Conservation (phyloP, 495 filamentous ascomycete genomes). For the Tetracladium marchalianum region DNA sequence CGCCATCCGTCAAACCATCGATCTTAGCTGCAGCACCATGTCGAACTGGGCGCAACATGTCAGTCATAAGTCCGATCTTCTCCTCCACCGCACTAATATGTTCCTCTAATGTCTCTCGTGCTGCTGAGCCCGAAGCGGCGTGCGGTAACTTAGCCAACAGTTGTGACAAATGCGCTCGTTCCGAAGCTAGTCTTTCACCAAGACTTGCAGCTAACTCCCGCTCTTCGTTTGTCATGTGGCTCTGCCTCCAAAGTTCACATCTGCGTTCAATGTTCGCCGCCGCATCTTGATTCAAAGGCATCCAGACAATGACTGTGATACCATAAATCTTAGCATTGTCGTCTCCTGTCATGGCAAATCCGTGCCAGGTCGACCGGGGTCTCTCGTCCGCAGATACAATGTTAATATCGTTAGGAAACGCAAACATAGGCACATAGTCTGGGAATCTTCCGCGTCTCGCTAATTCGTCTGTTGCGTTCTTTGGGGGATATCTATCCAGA, state of each 20-base stretch:
- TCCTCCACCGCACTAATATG: conserved; percentile 94
- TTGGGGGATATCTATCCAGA: conserved; percentile 85
- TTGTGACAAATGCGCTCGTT: conserved; percentile 82
- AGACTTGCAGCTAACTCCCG: conserved; percentile 87
- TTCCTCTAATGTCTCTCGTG: conserved; percentile 78
- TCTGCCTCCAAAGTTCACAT: conserved; percentile 87
- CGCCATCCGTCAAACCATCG: conserved; percentile 89
- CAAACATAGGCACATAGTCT: conserved; percentile 98
- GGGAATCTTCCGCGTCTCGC: conserved; percentile 81
- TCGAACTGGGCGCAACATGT: conserved; percentile 82
- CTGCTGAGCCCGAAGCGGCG: conserved; percentile 67
- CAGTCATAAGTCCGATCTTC: conserved; percentile 94
- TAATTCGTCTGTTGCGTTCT: conserved; percentile 66
- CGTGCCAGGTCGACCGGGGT: conserved; percentile 93
- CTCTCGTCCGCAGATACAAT: conserved; percentile 93
- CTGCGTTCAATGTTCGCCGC: conserved; percentile 83
- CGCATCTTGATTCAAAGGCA: conserved; percentile 69
- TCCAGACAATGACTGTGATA: conserved; percentile 87
- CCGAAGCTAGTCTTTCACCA: conserved; percentile 79
- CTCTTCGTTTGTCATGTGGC: conserved; percentile 95
- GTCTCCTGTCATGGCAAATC: conserved; percentile 92
- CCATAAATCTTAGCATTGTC: conserved; percentile 89
- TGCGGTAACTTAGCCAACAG: conserved; percentile 74
- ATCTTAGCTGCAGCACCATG: conserved; percentile 96
- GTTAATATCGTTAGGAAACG: conserved; percentile 95